phyloP scores from a whole-genome alignment of 208 protist genomes.

The Leishmania lainsoni region DNA sequence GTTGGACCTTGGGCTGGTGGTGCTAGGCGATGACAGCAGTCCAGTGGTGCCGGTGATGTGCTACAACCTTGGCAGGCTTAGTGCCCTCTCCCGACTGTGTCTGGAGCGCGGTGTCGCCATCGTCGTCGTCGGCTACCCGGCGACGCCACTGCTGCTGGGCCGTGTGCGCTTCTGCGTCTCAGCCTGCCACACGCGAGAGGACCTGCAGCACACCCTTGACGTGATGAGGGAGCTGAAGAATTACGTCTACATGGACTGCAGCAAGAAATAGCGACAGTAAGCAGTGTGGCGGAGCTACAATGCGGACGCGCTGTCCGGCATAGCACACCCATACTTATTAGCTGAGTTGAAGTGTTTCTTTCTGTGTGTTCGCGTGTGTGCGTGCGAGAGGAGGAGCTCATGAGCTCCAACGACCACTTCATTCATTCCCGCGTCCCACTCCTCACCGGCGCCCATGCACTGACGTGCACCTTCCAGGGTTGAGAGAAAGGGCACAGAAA shows the following conservation, averaged over 20 bases:
- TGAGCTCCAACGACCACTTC: background rate
- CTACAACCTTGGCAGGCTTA: slow-evolving; percentile 94
- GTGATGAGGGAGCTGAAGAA: slow-evolving; percentile 87
- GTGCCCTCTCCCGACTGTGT: slow-evolving; percentile 82
- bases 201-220: slow-evolving; percentile 90
- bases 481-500: background rate
- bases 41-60: slow-evolving; percentile 97
- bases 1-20: slow-evolving; percentile 77
- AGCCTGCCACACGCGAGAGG: slow-evolving; percentile 94
- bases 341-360: background rate
- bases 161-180: slow-evolving; percentile 93
- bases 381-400: background rate
- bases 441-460: background rate
- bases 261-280: slow-evolving; percentile 23
- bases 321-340: background rate
- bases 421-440: background rate
- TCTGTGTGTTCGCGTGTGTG: background rate
- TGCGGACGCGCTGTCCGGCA: background rate
- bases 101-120: slow-evolving; percentile 92
- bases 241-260: slow-evolving; percentile 77
- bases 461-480: background rate
- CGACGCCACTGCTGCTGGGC: slow-evolving; percentile 92
- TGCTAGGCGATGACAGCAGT: slow-evolving; percentile 90
- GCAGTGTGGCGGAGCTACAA: background rate
- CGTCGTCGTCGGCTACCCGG: slow-evolving; percentile 98